phyloP scores from a whole-genome alignment of 2,329 filamentous ascomycete species.

The Fusarium sp. region DNA sequence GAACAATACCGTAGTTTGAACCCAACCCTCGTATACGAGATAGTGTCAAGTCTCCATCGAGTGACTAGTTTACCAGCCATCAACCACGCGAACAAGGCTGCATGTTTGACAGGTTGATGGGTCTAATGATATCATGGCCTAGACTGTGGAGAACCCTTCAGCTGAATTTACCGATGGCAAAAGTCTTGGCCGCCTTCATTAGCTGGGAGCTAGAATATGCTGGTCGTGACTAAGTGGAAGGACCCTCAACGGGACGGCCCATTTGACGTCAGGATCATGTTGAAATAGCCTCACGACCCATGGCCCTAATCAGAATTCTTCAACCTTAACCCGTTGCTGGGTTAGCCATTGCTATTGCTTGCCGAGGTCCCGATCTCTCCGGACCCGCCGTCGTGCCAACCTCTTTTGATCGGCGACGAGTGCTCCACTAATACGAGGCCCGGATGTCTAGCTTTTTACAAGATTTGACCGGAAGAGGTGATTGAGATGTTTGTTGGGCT shows the following conservation, averaged over 20 bases:
- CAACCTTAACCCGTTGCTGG: constrained; percentile 2
- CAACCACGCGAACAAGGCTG: not conserved
- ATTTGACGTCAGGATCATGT: constrained; percentile 18
- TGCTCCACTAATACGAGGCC: constrained; percentile 5
- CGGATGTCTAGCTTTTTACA: not conserved
- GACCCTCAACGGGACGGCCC: not conserved
- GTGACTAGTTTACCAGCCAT: not conserved
- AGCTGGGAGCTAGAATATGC: not conserved
- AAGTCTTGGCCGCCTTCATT: not conserved
- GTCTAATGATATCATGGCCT: constrained; percentile 2
- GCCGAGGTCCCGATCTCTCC: constrained; percentile 8
- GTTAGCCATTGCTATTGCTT: not conserved
- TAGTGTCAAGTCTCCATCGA: not conserved
- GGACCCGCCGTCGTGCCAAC: constrained; percentile 4
- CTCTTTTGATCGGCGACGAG: constrained; percentile 1
- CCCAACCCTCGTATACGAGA: not conserved
- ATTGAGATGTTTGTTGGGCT: not conserved
- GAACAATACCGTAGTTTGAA: not conserved
- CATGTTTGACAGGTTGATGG: not conserved
- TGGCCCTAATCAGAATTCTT: not conserved
- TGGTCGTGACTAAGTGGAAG: not conserved
- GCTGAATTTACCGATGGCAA: not conserved
- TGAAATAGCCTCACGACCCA: constrained; percentile 1
- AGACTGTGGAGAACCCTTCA: not conserved
- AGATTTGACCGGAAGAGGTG: not conserved